phyloP scores from a whole-genome alignment of 768 basidiomycete species.

The Collybiopsis luxurians region DNA sequence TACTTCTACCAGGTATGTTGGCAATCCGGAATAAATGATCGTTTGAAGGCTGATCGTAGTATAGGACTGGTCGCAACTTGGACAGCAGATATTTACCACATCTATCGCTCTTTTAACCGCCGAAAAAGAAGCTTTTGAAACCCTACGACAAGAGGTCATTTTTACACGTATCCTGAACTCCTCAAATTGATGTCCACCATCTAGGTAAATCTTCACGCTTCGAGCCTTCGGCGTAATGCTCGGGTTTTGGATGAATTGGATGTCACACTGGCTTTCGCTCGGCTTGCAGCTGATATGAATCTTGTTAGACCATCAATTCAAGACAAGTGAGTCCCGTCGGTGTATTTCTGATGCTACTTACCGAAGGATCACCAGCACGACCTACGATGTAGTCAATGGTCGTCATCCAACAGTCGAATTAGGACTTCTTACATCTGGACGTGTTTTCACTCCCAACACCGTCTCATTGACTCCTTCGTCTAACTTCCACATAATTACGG shows the following conservation, averaged over 20 bases:
- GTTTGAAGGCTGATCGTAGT: background rate
- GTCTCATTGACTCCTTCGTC: slow-evolving; percentile 57
- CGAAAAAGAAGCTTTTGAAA: slow-evolving; percentile 58
- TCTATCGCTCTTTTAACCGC: slow-evolving; percentile 46
- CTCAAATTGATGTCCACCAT: slow-evolving; percentile 1
- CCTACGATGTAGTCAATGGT: slow-evolving; percentile 71
- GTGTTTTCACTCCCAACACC: slow-evolving; percentile 85
- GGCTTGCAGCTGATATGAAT: slow-evolving; percentile 72
- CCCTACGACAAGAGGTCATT: background rate
- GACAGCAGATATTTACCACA: slow-evolving; percentile 61
- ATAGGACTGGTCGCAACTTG: slow-evolving; percentile 76
- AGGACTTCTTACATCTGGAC: slow-evolving; percentile 69
- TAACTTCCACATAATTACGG: slow-evolving; percentile 81
- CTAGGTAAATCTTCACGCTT: slow-evolving; percentile 62
- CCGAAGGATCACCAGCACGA: slow-evolving; percentile 31
- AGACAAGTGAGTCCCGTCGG: slow-evolving; percentile 53
- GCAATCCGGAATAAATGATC: background rate
- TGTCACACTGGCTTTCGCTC: slow-evolving; percentile 77
- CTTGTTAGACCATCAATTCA: slow-evolving; percentile 70
- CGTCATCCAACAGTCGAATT: slow-evolving; percentile 94
- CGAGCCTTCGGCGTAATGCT: slow-evolving; percentile 67
- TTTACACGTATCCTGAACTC: background rate
- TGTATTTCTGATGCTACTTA: background rate
- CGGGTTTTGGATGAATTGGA: slow-evolving; percentile 86
- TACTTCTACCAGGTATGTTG: slow-evolving; percentile 62